Evolutionary conservation across 345 rosid species (phyloP).

Genomic region (Corchorus capsularis): DNA sequence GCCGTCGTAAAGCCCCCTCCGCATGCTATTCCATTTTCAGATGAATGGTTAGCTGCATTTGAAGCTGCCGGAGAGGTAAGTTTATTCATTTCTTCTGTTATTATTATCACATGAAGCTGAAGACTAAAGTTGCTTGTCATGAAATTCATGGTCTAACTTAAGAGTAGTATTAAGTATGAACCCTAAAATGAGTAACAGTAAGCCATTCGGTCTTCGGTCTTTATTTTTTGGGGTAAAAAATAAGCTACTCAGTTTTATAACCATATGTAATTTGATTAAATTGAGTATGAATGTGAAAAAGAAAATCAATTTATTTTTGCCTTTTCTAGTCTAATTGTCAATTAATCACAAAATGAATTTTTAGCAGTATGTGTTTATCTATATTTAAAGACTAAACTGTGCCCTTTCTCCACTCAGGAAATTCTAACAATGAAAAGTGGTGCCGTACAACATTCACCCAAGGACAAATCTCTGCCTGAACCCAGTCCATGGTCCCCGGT

Average conservation of each 20-base stretch:
- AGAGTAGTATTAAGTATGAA: too few species aligned
- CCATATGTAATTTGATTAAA: background rate
- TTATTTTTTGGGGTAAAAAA: background rate
- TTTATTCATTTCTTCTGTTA: background rate
- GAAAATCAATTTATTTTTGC: background rate
- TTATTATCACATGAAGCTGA: background rate
- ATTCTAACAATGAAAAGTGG: constrained; percentile 79
- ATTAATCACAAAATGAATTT: background rate
- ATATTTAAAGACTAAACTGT: constrained; percentile 17
- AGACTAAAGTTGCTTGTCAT: too few species aligned
- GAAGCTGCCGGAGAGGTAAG: constrained; percentile 98
- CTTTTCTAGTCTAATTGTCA: background rate
- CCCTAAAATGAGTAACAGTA: too few species aligned
- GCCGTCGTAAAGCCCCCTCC: constrained; percentile 53
- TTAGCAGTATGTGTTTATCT: background rate
- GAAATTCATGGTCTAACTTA: too few species aligned
- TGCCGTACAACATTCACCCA: constrained; percentile 86
- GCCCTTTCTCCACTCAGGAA: constrained; percentile 47
- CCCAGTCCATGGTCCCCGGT: constrained; percentile 98
- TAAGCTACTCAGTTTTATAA: background rate
- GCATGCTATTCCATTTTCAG: constrained; percentile 80
- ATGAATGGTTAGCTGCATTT: constrained; percentile 90
- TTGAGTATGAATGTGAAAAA: background rate
- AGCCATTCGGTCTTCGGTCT: too few species aligned
- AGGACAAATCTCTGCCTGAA: constrained; percentile 65